Evolutionary conservation across 768 basidiomycete species (phyloP), one percentile per base, ranked within the genome.

Genomic region (Rhodotorula graminis): DNA sequence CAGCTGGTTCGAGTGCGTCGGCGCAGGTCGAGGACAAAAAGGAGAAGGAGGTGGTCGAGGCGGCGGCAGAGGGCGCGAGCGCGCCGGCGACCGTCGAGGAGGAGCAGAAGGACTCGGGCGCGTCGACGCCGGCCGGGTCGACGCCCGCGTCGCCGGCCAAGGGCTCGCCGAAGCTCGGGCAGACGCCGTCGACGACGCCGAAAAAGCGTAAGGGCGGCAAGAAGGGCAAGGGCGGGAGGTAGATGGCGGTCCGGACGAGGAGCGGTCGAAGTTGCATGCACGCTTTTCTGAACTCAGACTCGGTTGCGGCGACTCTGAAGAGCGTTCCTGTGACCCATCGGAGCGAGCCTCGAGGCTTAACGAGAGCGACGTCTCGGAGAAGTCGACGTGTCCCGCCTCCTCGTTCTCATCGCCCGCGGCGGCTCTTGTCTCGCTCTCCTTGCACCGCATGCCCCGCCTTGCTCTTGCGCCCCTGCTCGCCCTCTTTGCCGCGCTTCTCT

Each of bases 191-290:
- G 42, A 69, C 67, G 23, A 64, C 68, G 31, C 70, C 64, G 59
- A 74, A 70, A 62, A 64, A 61, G 60, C 47, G 60, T 52, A 74
- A 74, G 57, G 65, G 42, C 42, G 42, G 65, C 14, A 73, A 70
- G 72, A 70, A 61, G 65, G 69, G 67, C 50, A 73, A 73, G 50
- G 72, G 72, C 4, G 72, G 72, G 6, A 31, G 64, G 53, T 73
- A 42, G 44, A 6, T 44, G 59, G 18, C 25, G 27, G 14, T 12
- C 27, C 12, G 53, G n/a, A 27, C 27, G 9, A 15, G 56, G 33
- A 11, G 57, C 40, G 23, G 7, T n/a, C 37, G 25, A 21, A 14
- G 37, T 12, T 21, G 33, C 16, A 57, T 37, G 16, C 31, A 55
- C n/a, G n/a, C 52, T 50, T n/a, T n/a, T n/a, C n/a, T 47, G 46